Base-by-base conservation (phyloP, 2,329 filamentous ascomycete genomes). In the Claviceps digitariae region DNA sequence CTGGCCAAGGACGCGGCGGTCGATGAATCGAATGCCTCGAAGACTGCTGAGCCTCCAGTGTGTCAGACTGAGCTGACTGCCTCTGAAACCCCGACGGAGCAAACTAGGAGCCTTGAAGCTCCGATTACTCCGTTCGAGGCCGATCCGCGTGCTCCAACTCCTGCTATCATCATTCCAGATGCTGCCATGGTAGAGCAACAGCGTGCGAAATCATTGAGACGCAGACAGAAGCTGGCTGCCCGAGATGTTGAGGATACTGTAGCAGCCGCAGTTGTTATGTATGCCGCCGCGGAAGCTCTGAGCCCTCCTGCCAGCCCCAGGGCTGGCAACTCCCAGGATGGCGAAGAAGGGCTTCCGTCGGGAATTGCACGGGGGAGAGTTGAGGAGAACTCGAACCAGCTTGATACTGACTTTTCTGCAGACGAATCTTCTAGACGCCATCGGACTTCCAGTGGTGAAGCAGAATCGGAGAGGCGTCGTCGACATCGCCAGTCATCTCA, bases 391-490 rank as follows among this genome's bases (percentile, higher is more conserved):
- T 45, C 45, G 46, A 40, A 66, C 63, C 65, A 67, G 66, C 69
- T 70, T 66, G 70, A 74, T 74, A 70, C 77, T 80, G 73, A 80
- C 76, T 70, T 74, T 64, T 74, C 70, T 67, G 69, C 70, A 79
- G 76, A 77, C 67, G 74, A 75, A 59, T 74, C 66, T 62, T 65
- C 63, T 61, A 70, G 66, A 63, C 67, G 69, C 56, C 61, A 61
- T 52, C 62, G 61, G 57, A 65, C 65, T 54, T 63, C 66, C 47
- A 65, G 61, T 58, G 57, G 66, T 57, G 68, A 72, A 56, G 66
- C 62, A 61, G 69, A 72, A 47, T 62, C 61, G 55, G 68, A 72
- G 48, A 65, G 66, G 57, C 70, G 68, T 55, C 70, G 70, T 56
- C 69, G 70, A 57, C 69, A 69, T 57, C 71, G 70, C 51, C 64